Conservation (phyloP, 2,329 filamentous ascomycete species). For the Blastomyces emzantsi region DNA sequence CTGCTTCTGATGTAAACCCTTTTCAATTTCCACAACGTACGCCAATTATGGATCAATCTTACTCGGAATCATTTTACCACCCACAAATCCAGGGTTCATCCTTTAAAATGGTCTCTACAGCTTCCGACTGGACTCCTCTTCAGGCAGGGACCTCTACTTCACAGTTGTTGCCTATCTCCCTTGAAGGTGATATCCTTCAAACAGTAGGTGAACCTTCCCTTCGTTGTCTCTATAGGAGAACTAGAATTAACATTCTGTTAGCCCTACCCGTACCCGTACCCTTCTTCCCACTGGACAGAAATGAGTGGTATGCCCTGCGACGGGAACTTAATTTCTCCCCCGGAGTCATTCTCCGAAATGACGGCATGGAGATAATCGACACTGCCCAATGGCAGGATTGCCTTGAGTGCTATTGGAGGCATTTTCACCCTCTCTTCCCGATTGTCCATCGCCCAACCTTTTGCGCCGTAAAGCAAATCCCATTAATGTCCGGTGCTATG, state of each 20-base stretch:
- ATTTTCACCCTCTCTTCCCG: conserved; percentile 30
- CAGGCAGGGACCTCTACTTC: conserved; percentile 24
- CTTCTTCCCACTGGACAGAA: conserved; percentile 33
- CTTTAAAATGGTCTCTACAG: conserved; percentile 24
- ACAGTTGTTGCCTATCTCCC: conserved; percentile 28
- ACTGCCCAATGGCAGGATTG: conserved; percentile 28
- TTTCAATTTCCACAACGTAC: conserved; percentile 26
- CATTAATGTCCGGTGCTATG: conserved; percentile 27
- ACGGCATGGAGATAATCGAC: conserved; percentile 30
- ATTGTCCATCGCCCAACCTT: conserved; percentile 29
- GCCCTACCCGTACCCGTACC: conserved; percentile 33
- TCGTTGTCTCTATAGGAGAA: conserved; percentile 34
- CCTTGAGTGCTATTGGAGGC: conserved; percentile 29
- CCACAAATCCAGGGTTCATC: conserved; percentile 28
- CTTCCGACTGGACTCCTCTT: conserved; percentile 28
- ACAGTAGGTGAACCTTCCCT: conserved; percentile 29
- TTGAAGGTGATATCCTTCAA: conserved; percentile 30
- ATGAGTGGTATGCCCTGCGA: conserved; percentile 32
- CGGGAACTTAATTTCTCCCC: conserved; percentile 29
- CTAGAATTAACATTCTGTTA: conserved; percentile 18
- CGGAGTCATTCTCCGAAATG: conserved; percentile 25
- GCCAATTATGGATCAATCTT: conserved; percentile 27
- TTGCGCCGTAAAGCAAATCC: conserved; percentile 25
- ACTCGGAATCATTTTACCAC: conserved; percentile 27
- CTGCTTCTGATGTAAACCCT: conserved; percentile 29